Base-by-base conservation (phyloP, 164 flowering plant species). In the Aristolochia contorta region DNA sequence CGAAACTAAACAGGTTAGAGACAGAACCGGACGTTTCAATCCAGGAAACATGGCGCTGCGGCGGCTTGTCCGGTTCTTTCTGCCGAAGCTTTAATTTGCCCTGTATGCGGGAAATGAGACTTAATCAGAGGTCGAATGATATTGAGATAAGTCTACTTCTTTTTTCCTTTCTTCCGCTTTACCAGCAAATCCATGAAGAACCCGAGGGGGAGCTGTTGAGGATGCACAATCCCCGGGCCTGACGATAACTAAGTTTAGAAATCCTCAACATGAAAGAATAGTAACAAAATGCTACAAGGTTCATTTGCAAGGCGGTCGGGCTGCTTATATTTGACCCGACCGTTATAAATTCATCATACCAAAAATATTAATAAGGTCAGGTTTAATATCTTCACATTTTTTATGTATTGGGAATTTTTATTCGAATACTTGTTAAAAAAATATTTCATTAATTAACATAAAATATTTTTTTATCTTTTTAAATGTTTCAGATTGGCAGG, bases 21-120 rank as follows among this genome's bases (percentile, higher is more conserved):
- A 84, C 70, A 16, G 88, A 69, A 21, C 76, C 89, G 9, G 79
- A 67, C 41, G 77, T 79, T 59, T 93, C 98, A 37, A 81, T 62
- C 98, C 98, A 93, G 43, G 43, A 74, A 37, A 83, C 84, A 1
- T 87, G 80, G 16, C 59, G 61, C 50, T 62, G 65, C 43, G 25
- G 53, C 41, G 57, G 57, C 57, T 68, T 70, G 12, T 66, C 80
- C 4, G 79, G 63, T 41, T 80, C 82, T 57, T 84, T 79, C 74
- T 71, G 79, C 73, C 45, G 62, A 79, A 72, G 65, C 67, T 58
- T 77, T 12, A 84, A 33, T 67, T 65, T 86, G 43, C 68, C 82
- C 92, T 80, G 25, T 49, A 18, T 49, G 15, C 8, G 22, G 19
- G 21, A 49, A 49, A 49, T 49, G 53, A 18, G 21, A 49, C 2